Base-by-base conservation (phyloP, 257 asterid genomes). In the Primulina eburnea region DNA sequence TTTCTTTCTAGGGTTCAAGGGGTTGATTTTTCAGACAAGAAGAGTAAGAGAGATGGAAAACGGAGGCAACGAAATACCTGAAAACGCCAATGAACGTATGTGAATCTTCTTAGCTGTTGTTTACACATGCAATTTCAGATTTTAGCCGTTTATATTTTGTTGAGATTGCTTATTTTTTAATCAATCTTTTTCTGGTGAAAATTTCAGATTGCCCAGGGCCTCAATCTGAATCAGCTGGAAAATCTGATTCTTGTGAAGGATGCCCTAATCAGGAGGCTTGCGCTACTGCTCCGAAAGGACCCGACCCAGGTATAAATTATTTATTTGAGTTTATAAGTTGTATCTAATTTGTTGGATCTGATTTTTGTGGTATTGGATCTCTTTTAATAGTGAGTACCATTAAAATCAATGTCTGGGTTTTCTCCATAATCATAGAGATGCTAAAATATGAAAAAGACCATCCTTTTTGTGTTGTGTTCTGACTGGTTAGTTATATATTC, bases 201-300 rank as follows among this genome's bases (percentile, higher is more conserved):
- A 35, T 65, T 81, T 40, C 89, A 92, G 96, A 92, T 76, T 92
- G 98, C 70, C 98, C 98, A 0, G 96, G 97, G 18, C 82, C 97
- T 33, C 70, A 90, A 78, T 90, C 98, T 7, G 97, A 90, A 72
- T 77, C 83, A 24, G 97, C 98, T 24, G 96, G 98, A 43, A 90
- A 92, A 64, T 84, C 95, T 24, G 97, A 90, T 67, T 69, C 88
- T 35, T 90, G 97, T 69, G 82, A 71, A 71, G 97, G 97, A 17
- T 92, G 98, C 75, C 97, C 98, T 28, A 90, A 92, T 74, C 97
- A 92, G 77, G 90, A 90, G 61, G 90, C 79, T 62, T 92, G 98
- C 75, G 92, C 97, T 65, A 86, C 97, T 77, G 98, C 97, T 80
- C 97, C 97, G 24, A 89, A 92, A 85, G 98, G 96, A 74, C 98